Evolutionary conservation across 192 early-diverging fungal species (phyloP).

Genomic region (Borealophlyctis nickersoniae): DNA sequence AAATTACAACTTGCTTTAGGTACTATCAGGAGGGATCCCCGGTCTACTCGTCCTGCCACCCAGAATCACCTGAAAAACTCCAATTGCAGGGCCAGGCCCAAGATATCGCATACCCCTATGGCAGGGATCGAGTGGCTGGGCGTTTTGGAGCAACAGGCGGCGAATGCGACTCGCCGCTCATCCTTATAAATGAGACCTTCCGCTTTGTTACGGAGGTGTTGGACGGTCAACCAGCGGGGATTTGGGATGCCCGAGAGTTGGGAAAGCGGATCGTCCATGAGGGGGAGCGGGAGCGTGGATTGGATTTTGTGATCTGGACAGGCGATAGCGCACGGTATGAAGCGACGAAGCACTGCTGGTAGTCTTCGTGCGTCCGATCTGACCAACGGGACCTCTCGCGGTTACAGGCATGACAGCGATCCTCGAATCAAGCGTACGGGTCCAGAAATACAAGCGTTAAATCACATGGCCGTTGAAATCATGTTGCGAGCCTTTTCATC

Average conservation of each 20-base stretch:
- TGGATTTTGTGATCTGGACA: constrained; percentile 38
- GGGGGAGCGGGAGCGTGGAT: background rate
- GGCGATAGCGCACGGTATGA: constrained; percentile 34
- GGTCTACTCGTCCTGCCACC: constrained; percentile 17
- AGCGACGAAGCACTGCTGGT: too few species aligned
- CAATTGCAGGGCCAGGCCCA: background rate
- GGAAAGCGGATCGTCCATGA: background rate
- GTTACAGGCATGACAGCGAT: constrained; percentile 32
- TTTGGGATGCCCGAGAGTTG: background rate
- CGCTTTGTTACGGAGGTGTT: constrained; percentile 19
- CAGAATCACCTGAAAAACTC: background rate
- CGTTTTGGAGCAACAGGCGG: constrained; percentile 30
- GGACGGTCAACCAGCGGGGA: background rate
- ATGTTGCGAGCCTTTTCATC: constrained; percentile 6
- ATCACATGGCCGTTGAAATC: constrained; percentile 10
- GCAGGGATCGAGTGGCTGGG: constrained; percentile 12
- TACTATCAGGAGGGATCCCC: constrained; percentile 22
- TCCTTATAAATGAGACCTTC: constrained; percentile 34
- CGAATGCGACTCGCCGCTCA: constrained; percentile 35
- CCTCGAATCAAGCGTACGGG: constrained; percentile 10
- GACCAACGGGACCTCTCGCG: background rate
- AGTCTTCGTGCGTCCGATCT: too few species aligned
- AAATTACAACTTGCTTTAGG: background rate
- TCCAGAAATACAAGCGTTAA: constrained; percentile 22
- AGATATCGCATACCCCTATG: background rate